Evolutionary conservation across 2,329 filamentous ascomycete genomes (phyloP).

Genomic region (Chalara sp.): DNA sequence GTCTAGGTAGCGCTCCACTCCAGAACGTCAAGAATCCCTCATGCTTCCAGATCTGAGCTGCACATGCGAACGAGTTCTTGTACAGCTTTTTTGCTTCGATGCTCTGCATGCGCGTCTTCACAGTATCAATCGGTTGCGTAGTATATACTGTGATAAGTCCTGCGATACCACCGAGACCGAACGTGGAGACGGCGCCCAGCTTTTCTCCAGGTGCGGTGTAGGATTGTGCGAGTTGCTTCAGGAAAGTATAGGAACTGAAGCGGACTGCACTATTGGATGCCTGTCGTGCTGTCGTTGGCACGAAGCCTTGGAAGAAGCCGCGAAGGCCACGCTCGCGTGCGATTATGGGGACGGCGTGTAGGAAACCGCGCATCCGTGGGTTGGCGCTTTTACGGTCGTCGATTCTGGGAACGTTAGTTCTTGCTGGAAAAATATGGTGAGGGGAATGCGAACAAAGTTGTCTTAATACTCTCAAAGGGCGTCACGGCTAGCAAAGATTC

Average conservation of each 20-base stretch:
- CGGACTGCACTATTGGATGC: slow-evolving; percentile 89
- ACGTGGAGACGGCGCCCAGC: slow-evolving; percentile 79
- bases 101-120: slow-evolving; percentile 98
- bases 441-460: slow-evolving; percentile 58
- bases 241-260: slow-evolving; percentile 83
- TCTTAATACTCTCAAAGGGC: slow-evolving; percentile 97
- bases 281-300: slow-evolving; percentile 89
- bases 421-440: neutral
- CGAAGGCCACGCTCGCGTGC: slow-evolving; percentile 78
- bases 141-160: slow-evolving; percentile 85
- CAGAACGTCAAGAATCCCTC: slow-evolving; percentile 89
- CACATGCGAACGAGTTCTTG: slow-evolving; percentile 82
- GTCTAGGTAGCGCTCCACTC: slow-evolving; percentile 82
- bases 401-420: slow-evolving; percentile 53
- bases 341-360: slow-evolving; percentile 85
- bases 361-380: slow-evolving; percentile 83
- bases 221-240: slow-evolving; percentile 85
- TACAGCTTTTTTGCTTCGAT: slow-evolving; percentile 77
- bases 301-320: slow-evolving; percentile 95
- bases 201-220: slow-evolving; percentile 95
- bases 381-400: slow-evolving; percentile 85
- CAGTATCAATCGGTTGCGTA: slow-evolving; percentile 73
- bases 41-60: slow-evolving; percentile 73
- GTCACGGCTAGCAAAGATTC: slow-evolving; percentile 92
- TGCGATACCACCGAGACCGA: slow-evolving; percentile 82